Percentiles rank a stretch among this genome's conserved stretches.
These are phyloP conservation scores for Tetradesmus obliquus DNA, from an alignment of 139 green algal genomes.

Conservation along the genomic window DNA sequence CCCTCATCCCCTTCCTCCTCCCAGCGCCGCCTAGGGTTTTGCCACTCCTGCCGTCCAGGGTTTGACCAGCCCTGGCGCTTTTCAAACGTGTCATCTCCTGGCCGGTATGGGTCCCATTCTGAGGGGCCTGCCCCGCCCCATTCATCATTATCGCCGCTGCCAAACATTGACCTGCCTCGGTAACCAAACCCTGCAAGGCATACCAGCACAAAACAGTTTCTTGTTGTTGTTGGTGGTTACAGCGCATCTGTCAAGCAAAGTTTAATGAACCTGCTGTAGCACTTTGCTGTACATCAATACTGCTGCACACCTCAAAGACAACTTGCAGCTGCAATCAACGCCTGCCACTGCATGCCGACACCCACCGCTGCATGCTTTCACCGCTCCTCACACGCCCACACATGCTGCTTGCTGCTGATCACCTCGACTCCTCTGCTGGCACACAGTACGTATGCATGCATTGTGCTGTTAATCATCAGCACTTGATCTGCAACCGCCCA, in stretches of 20 bases:
- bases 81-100: slow-evolving; percentile 29
- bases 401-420: too few relatives aligned
- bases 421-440: too few relatives aligned
- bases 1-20: slow-evolving; percentile 22
- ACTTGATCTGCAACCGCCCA: not conserved
- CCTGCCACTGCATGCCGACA: too few relatives aligned
- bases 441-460: too few relatives aligned
- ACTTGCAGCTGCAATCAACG: too few relatives aligned
- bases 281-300: too few relatives aligned
- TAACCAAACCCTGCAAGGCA: not conserved
- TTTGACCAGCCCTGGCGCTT: slow-evolving; percentile 34
- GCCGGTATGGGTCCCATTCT: slow-evolving; percentile 28
- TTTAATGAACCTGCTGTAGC: too few relatives aligned
- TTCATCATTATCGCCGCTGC: not conserved
- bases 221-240: too few relatives aligned
- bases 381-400: too few relatives aligned
- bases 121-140: not conserved
- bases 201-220: not conserved
- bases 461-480: not conserved
- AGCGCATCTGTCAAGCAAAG: too few relatives aligned
- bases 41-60: slow-evolving; percentile 31
- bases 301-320: too few relatives aligned
- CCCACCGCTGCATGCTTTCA: too few relatives aligned
- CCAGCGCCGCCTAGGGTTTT: slow-evolving; percentile 26
- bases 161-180: not conserved